Conservation (phyloP, 1,284 basidiomycete genomes). For the Cryptococcus floricola region DNA sequence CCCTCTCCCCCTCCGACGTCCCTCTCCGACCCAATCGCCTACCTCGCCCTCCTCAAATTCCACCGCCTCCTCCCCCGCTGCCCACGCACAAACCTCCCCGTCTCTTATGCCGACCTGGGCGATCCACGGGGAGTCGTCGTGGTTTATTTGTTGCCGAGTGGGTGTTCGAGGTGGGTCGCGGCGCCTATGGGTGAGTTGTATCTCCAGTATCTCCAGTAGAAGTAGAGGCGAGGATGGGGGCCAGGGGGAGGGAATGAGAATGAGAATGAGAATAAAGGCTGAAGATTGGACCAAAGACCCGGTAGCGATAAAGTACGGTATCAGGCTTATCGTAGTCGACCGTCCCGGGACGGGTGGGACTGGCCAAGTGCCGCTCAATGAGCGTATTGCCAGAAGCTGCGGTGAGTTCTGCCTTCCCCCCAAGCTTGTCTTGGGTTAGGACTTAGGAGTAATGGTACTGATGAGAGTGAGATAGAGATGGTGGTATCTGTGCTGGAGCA, state of each 20-base stretch:
- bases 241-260: no score
- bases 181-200: slow-evolving; percentile 36
- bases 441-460: not conserved
- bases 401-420: slow-evolving; percentile 17
- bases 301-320: slow-evolving; percentile 28
- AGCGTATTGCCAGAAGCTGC: slow-evolving; percentile 35
- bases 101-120: slow-evolving; percentile 41
- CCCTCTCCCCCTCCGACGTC: slow-evolving; percentile 19
- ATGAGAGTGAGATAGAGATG: slow-evolving; percentile 23
- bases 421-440: not conserved
- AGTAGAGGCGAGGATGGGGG: not conserved
- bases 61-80: slow-evolving; percentile 29
- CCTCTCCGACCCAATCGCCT: slow-evolving; percentile 30
- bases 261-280: not conserved
- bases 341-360: slow-evolving; percentile 42
- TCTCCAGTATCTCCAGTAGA: no score
- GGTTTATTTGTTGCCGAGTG: slow-evolving; percentile 38
- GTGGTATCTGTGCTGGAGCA: slow-evolving; percentile 42
- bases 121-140: slow-evolving; percentile 38
- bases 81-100: slow-evolving; percentile 32
- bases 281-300: slow-evolving; percentile 28
- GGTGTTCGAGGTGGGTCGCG: slow-evolving; percentile 43
- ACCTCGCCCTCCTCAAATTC: slow-evolving; percentile 37
- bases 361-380: slow-evolving; percentile 28
- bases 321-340: slow-evolving; percentile 43